Percentiles rank a stretch among this genome's conserved stretches.
phyloP scores from a whole-genome alignment of 805 yeast species.

The Zygosaccharomyces gambellarensis region DNA sequence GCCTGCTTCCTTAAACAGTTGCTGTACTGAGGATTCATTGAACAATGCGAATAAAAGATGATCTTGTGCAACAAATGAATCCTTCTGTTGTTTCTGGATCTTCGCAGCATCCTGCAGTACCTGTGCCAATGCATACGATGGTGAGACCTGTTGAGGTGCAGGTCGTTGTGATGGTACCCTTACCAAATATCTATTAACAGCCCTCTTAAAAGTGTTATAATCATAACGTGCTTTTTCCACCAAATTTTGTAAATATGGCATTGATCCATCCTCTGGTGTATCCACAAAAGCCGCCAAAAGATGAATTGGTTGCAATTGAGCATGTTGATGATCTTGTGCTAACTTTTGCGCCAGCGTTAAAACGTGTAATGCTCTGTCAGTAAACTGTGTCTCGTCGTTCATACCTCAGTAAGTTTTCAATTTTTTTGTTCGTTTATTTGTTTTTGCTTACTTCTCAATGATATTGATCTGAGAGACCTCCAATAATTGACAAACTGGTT shows the following conservation, averaged over 20 bases:
- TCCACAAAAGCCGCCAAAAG: slow-evolving; percentile 85
- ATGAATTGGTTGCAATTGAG: slow-evolving; percentile 84
- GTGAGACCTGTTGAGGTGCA: slow-evolving; percentile 75
- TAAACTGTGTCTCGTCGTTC: slow-evolving; percentile 64
- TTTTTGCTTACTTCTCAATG: neutral
- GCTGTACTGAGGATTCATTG: slow-evolving; percentile 68
- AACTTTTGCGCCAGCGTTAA: slow-evolving; percentile 74
- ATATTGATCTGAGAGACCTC: neutral
- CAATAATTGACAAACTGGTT: neutral
- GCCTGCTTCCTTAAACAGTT: slow-evolving; percentile 64
- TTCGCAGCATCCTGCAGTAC: slow-evolving; percentile 70
- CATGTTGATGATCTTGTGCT: slow-evolving; percentile 79
- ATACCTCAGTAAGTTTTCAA: slow-evolving; percentile 5
- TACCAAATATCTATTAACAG: slow-evolving; percentile 75
- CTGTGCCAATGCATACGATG: slow-evolving; percentile 71
- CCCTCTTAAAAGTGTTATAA: slow-evolving; percentile 72
- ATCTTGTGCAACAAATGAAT: slow-evolving; percentile 88
- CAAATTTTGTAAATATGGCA: slow-evolving; percentile 71
- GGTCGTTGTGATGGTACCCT: slow-evolving; percentile 85
- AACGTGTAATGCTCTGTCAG: slow-evolving; percentile 86
- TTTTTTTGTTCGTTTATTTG: slow-evolving; percentile 4
- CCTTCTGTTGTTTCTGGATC: slow-evolving; percentile 83
- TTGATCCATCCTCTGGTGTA: slow-evolving; percentile 47
- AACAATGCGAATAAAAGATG: slow-evolving; percentile 81
- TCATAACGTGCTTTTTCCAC: slow-evolving; percentile 85